Evolutionary conservation across 495 filamentous ascomycete genomes (phyloP), one percentile per base, ranked within the genome.

Genomic region (Neurospora hispaniola): DNA sequence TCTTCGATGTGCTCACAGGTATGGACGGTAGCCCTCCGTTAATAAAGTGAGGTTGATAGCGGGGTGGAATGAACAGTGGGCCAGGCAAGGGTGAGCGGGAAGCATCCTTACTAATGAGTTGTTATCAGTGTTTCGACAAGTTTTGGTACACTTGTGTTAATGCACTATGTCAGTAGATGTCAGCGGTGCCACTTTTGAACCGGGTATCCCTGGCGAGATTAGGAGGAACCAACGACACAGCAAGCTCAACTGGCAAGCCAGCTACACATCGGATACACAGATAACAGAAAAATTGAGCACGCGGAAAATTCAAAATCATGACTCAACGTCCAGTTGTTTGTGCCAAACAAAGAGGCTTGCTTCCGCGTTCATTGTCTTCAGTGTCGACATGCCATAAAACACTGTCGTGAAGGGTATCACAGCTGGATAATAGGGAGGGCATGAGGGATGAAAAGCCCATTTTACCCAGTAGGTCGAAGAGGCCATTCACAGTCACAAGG

Each of bases 81-180:
- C 2, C 43, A 46, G 7, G 18, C 8, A 8, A 8, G 44, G 44
- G 9, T 20, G n/a, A 10, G 0, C 2, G 4, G 18, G 8, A 20
- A 10, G 9, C 44, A 48, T 48, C 3, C 4, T 9, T 3, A 20
- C 0, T 0, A 8, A 48, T 20, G 20, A 48, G 4, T 10, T 23
- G n/a, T 11, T 48, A 48, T 11, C 44, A 48, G 44, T 4, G 2
- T 9, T 20, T 3, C n/a, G 0, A 4, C 4, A 5, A 46, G 1
- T 48, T 2, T 3, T 5, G 0, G 1, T 0, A 1, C 7, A 23
- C n/a, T 8, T 0, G 0, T 8, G 44, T 20, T 48, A 48, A n/a
- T 2, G 44, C 44, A 20, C 44, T 48, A 48, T 48, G n/a, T 48
- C 5, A 48, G 44, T 11, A 0, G n/a, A 48, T 20, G n/a, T 8